These are phyloP conservation scores for Fimicolochytrium jonesii DNA, from an alignment of 192 early-diverging fungal genomes.

Conservation along the genomic window DNA sequence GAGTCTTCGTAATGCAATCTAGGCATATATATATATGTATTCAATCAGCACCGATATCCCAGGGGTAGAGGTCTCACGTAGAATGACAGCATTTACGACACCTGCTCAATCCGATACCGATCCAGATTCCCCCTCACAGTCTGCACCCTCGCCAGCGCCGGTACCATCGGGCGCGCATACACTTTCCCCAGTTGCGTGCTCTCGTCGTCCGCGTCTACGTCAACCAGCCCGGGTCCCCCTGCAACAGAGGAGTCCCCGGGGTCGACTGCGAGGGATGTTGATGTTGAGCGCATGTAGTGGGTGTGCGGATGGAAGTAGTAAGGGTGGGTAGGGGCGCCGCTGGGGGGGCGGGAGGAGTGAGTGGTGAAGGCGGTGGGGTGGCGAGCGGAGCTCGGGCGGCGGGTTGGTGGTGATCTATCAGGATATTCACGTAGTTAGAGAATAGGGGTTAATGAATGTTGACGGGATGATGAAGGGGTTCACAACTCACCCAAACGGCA, in stretches of 20 bases:
- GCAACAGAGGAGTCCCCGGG: constrained; percentile 5
- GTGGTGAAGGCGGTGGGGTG: neutral
- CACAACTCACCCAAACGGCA: too few relatives aligned
- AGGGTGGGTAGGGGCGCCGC: neutral
- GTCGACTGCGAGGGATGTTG: neutral
- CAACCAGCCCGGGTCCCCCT: neutral
- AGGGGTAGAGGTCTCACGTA: neutral
- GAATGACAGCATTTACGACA: neutral
- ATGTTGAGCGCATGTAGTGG: neutral
- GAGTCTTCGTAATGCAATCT: constrained; percentile 40
- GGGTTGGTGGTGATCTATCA: neutral
- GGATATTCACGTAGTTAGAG: neutral
- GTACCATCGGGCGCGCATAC: too few relatives aligned
- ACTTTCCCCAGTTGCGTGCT: too few relatives aligned
- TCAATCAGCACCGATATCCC: neutral
- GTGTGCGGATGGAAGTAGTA: neutral
- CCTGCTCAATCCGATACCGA: constrained; percentile 37
- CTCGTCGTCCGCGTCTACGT: too few relatives aligned
- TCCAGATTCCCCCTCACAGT: constrained; percentile 36
- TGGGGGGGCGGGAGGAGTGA: neutral
- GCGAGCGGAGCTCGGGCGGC: neutral
- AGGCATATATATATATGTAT: neutral
- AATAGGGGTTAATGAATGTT: neutral
- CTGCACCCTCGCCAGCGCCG: constrained; percentile 23
- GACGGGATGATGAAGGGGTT: neutral